These are phyloP conservation scores for Gnetum montanum DNA, from an alignment of 75 land plant genomes.

Conservation along the genomic window DNA sequence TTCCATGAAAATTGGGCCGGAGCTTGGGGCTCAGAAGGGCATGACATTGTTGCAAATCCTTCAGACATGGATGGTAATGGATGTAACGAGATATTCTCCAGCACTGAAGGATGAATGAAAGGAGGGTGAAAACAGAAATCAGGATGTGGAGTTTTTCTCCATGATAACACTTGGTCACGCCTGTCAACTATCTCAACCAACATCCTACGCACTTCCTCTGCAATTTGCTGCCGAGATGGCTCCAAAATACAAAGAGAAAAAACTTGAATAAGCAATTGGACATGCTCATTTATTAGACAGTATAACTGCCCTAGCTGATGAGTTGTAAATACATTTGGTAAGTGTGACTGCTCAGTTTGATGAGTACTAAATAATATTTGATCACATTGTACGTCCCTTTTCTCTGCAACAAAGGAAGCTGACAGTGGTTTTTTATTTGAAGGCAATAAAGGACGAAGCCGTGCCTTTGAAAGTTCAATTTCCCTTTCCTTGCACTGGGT, in stretches of 20 bases:
- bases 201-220: constrained; percentile 47
- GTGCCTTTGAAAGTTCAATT: constrained; percentile 41
- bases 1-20: background rate
- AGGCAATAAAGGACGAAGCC: constrained; percentile 74
- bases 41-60: background rate
- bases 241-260: constrained; percentile 75
- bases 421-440: constrained; percentile 20
- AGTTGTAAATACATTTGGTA: constrained; percentile 47
- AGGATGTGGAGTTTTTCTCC: constrained; percentile 51
- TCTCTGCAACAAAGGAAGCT: constrained; percentile 8
- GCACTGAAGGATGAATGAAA: constrained; percentile 42
- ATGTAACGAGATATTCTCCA: constrained; percentile 8
- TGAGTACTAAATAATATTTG: constrained; percentile 5
- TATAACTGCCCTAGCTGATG: constrained; percentile 84
- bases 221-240: constrained; percentile 61
- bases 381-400: constrained; percentile 11
- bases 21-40: background rate
- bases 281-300: constrained; percentile 92
- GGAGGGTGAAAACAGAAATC: constrained; percentile 54
- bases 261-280: constrained; percentile 86
- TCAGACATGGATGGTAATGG: constrained; percentile 1
- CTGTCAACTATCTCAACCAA: constrained; percentile 53
- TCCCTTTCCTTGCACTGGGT: constrained; percentile 23
- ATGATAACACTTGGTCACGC: constrained; percentile 38
- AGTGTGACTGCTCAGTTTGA: constrained; percentile 6